Base-by-base conservation (phyloP, 176 grass and related monocot species). In the Eragrostis curvula region DNA sequence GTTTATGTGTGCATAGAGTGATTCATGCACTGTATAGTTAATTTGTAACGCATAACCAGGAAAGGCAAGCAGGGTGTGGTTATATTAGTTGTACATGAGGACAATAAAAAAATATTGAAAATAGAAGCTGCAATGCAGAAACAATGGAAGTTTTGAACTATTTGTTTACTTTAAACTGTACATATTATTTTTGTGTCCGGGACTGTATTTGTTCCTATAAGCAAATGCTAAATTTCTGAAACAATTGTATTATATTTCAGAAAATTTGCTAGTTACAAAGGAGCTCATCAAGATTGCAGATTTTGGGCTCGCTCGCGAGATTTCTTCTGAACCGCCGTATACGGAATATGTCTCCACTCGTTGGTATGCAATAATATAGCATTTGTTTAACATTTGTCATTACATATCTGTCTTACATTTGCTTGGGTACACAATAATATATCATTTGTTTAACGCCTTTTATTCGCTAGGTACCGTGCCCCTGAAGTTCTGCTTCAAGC, bases 311-410 rank as follows among this genome's bases (percentile, higher is more conserved):
- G 96, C 96, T 85, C 91, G 96, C 71, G 96, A 99, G 81, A 84
- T 90, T 85, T 90, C 77, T 85, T 99, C 96, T 71, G 83, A 88
- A 81, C 93, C 96, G 71, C 96, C 96, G 2, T 99, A 96, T 76
- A 99, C 96, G 58, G 96, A 99, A 96, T 99, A 99, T 58, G 96
- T 99, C 24, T 99, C 96, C 27, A 99, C 96, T 57, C 96, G 96
- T 67, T 99, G 96, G 96, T 99, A 77, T 55, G 85, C 28, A 64
- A 50, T 68, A 36, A 14, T 67, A 28, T 63, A 18, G 7, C 20
- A 64, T 36, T 36, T 36, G n/a, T n/a, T n/a, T n/a, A n/a, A n/a
- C n/a, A n/a, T n/a, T n/a, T n/a, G n/a, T n/a, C n/a, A n/a, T n/a
- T n/a, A n/a, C n/a, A n/a, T n/a, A n/a, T n/a, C n/a, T 68, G 23